Evolutionary conservation across 768 basidiomycete species (phyloP).

Genomic region (Russula sp.): DNA sequence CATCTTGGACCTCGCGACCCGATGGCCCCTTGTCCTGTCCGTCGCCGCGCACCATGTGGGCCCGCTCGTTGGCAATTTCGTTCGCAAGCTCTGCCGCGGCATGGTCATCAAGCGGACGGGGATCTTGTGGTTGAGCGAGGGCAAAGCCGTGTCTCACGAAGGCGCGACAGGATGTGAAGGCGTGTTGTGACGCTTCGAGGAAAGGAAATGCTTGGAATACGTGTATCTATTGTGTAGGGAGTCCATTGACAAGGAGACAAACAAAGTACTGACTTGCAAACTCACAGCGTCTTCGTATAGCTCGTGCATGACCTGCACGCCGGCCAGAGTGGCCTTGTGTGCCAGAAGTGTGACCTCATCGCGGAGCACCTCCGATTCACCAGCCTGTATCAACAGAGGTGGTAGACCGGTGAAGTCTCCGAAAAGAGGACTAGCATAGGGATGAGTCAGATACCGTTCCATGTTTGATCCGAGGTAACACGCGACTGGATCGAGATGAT

Average conservation of each 20-base stretch:
- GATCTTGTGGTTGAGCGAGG: conserved; percentile 47
- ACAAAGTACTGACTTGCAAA: conserved; percentile 20
- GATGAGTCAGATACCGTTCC: conserved; percentile 86
- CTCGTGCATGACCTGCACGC: conserved; percentile 84
- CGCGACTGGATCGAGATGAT: conserved; percentile 91
- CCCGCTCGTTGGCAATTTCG: conserved; percentile 66
- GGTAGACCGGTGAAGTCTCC: conserved; percentile 85
- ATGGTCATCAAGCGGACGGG: conserved; percentile 50
- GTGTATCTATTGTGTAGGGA: conserved; percentile 56
- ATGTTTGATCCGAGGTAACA: conserved; percentile 85
- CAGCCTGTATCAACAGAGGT: conserved; percentile 86
- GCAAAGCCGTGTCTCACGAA: conserved; percentile 65
- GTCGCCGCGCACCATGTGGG: conserved; percentile 71
- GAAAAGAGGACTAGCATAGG: conserved; percentile 93
- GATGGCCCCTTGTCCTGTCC: conserved; percentile 52
- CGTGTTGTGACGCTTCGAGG: conserved; percentile 57
- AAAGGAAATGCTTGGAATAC: conserved; percentile 91
- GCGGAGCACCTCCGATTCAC: conserved; percentile 92
- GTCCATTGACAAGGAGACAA: conserved; percentile 3
- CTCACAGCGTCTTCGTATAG: conserved; percentile 87
- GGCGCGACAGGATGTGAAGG: conserved; percentile 66
- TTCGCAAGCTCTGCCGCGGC: conserved; percentile 61
- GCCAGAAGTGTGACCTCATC: conserved; percentile 91
- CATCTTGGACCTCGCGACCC: neutral
- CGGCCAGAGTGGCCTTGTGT: conserved; percentile 86